Conservation (phyloP, 1,284 basidiomycete species). For the Puccinia brachypodii region DNA sequence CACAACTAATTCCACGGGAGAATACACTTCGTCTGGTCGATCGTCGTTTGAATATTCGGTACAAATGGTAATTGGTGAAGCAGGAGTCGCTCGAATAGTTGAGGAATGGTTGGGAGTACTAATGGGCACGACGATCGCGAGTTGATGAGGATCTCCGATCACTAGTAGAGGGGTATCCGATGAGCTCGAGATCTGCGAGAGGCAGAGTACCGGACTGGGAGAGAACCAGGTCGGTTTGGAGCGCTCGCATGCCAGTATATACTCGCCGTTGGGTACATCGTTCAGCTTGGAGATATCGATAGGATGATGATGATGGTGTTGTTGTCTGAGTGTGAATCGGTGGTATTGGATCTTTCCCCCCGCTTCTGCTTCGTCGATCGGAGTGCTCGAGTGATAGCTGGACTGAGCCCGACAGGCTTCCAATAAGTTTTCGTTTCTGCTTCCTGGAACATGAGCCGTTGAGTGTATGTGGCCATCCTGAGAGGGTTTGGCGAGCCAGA, state of each 20-base stretch:
- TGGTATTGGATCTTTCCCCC: not conserved
- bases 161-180: conserved; percentile 5
- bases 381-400: not conserved
- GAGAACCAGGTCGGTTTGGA: conserved; percentile 27
- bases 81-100: conserved; percentile 9
- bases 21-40: not conserved
- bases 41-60: not conserved
- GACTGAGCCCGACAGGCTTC: too few species aligned
- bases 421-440: too few species aligned
- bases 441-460: too few species aligned
- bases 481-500: not conserved
- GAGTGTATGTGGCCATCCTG: not conserved
- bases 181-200: not conserved
- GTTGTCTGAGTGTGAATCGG: not conserved
- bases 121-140: conserved; percentile 3
- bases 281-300: not conserved
- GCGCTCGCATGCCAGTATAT: conserved; percentile 15
- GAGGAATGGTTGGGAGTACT: not conserved
- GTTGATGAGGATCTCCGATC: not conserved
- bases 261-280: not conserved
- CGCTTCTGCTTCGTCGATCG: too few species aligned
- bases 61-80: not conserved
- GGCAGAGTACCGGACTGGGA: not conserved
- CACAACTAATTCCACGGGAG: not conserved
- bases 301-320: not conserved